Conservation (phyloP, 2,329 filamentous ascomycete species). For the Peltaster fructicola region DNA sequence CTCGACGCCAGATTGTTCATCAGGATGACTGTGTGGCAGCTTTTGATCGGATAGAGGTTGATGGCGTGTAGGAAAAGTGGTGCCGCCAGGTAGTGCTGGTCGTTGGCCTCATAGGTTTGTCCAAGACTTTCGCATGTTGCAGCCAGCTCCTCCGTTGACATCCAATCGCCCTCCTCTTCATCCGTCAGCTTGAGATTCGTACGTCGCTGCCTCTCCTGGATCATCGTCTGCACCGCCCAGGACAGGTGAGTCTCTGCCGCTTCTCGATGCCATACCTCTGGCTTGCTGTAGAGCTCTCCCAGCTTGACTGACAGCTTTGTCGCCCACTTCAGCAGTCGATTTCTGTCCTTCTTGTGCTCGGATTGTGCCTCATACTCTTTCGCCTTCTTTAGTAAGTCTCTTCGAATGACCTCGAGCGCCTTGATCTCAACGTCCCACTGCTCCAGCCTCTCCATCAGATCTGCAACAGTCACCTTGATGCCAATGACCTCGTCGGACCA, state of each 20-base stretch:
- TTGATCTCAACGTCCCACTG: constrained; percentile 54
- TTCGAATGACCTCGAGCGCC: constrained; percentile 58
- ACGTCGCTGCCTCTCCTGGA: constrained; percentile 57
- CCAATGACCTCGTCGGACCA: constrained; percentile 85
- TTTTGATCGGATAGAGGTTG: constrained; percentile 42
- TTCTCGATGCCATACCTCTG: constrained; percentile 56
- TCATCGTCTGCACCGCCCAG: constrained; percentile 63
- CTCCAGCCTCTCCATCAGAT: constrained; percentile 61
- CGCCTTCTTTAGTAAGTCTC: constrained; percentile 43
- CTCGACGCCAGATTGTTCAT: constrained; percentile 72
- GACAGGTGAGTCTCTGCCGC: constrained; percentile 58
- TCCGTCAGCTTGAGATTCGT: constrained; percentile 39
- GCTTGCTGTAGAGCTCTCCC: constrained; percentile 62
- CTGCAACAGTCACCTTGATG: constrained; percentile 65
- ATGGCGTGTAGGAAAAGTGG: constrained; percentile 78
- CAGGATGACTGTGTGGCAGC: constrained; percentile 64
- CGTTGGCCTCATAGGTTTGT: constrained; percentile 54
- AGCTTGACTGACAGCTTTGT: constrained; percentile 69
- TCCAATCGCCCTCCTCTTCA: constrained; percentile 52
- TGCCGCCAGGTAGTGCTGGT: constrained; percentile 63
- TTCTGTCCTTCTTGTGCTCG: constrained; percentile 33
- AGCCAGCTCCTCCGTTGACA: constrained; percentile 55
- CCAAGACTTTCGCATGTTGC: constrained; percentile 62
- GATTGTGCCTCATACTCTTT: constrained; percentile 26
- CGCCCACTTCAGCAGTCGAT: constrained; percentile 52